These are phyloP conservation scores for Populus nigra DNA, from an alignment of 345 rosid species.

Conservation along the genomic window DNA sequence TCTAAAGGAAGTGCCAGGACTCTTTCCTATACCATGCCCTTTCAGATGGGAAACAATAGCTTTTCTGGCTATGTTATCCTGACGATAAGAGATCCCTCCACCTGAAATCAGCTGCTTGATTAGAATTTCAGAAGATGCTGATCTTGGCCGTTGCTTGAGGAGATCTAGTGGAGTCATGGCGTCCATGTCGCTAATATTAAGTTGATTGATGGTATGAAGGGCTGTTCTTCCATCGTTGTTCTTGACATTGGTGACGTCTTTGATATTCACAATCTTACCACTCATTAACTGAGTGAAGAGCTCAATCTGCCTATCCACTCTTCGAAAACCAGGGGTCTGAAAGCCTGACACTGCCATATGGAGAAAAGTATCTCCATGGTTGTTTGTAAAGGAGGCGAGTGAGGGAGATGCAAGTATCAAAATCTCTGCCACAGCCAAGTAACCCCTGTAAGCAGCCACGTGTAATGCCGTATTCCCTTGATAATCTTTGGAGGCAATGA, in stretches of 20 bases:
- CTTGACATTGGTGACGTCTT: conserved; percentile 52
- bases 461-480: conserved; percentile 85
- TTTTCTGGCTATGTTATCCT: conserved; percentile 35
- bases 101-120: conserved; percentile 79
- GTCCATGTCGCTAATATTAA: conserved; percentile 55
- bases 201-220: conserved; percentile 58
- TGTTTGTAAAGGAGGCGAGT: conserved; percentile 43
- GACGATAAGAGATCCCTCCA: conserved; percentile 59
- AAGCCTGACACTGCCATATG: conserved; percentile 86
- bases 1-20: conserved; percentile 83
- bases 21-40: conserved; percentile 56
- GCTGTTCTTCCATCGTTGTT: conserved; percentile 75
- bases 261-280: conserved; percentile 39
- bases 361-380: conserved; percentile 72
- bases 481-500: conserved; percentile 46
- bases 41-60: conserved; percentile 45
- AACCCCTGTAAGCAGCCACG: conserved; percentile 76
- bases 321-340: conserved; percentile 63
- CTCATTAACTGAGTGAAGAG: conserved; percentile 53
- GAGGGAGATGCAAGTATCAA: conserved; percentile 51
- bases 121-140: conserved; percentile 64
- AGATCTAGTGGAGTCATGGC: conserved; percentile 83
- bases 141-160: conserved; percentile 63
- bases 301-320: conserved; percentile 72
- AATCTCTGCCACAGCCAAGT: conserved; percentile 51